Percentiles rank a stretch among this genome's conserved stretches.
phyloP scores from a whole-genome alignment of 2,329 filamentous ascomycete genomes.

The Fusarium torulosum region DNA sequence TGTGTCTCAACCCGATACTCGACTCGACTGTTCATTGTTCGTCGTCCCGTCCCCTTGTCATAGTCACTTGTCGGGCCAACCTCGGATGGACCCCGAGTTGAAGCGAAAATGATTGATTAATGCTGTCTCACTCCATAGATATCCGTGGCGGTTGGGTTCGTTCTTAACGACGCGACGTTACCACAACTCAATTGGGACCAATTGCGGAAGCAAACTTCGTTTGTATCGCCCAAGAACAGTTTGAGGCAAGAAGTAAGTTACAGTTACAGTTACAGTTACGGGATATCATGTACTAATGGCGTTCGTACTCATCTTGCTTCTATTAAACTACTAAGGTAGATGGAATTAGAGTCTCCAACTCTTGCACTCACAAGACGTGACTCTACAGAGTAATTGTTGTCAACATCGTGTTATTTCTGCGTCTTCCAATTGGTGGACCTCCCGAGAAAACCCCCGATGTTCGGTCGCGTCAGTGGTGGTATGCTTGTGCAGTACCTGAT shows the following conservation, averaged over 20 bases:
- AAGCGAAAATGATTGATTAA: not conserved
- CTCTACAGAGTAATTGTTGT: not conserved
- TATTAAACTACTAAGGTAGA: not conserved
- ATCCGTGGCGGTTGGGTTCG: not conserved
- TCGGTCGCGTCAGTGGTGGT: constrained; percentile 20
- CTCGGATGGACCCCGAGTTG: constrained; percentile 3
- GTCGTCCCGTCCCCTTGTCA: not conserved
- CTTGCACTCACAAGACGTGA: not conserved
- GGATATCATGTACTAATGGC: not conserved
- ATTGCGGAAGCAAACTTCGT: not conserved
- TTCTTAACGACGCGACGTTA: not conserved
- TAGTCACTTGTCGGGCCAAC: constrained; percentile 1
- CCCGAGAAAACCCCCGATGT: constrained; percentile 17
- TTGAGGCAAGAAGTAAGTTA: not conserved
- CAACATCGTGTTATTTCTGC: constrained; percentile 38
- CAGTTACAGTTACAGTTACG: not conserved
- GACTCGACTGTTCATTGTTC: constrained; percentile 12
- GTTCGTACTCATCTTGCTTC: no score
- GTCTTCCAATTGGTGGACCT: constrained; percentile 40
- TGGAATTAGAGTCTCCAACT: not conserved
- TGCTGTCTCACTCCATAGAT: no score
- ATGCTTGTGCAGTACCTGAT: constrained; percentile 32
- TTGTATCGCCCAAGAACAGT: not conserved
- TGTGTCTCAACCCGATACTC: constrained; percentile 11
- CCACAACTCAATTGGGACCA: not conserved